A percentile compares a stretch with the other conserved stretches of the same genome.
Evolutionary conservation across 306 rosid species (phyloP).

Genomic region (Glycyrrhiza uralensis): DNA sequence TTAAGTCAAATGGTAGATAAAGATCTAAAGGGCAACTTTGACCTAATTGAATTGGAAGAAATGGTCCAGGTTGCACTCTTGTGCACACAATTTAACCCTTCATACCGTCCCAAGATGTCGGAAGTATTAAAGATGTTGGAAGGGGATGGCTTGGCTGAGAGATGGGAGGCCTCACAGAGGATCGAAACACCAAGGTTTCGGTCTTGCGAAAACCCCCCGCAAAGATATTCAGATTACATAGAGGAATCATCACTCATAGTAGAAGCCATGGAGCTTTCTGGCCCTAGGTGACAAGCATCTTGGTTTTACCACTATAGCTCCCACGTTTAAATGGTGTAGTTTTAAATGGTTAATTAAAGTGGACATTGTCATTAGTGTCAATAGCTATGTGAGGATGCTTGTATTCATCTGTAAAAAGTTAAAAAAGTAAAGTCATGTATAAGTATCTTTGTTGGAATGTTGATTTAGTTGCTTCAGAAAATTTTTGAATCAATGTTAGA

Average conservation of each 20-base stretch:
- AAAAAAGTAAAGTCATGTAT: slow-evolving; percentile 45
- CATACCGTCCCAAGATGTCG: slow-evolving; percentile 89
- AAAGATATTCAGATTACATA: slow-evolving; percentile 80
- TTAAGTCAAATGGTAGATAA: slow-evolving; percentile 82
- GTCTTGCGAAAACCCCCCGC: slow-evolving; percentile 61
- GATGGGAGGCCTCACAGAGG: slow-evolving; percentile 94
- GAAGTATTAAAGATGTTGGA: slow-evolving; percentile 93
- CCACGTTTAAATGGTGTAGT: slow-evolving; percentile 17
- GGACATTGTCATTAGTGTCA: slow-evolving; percentile 40
- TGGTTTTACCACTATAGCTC: slow-evolving; percentile 21
- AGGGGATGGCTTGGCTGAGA: slow-evolving; percentile 96
- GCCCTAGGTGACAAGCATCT: slow-evolving; percentile 76
- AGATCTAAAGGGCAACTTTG: slow-evolving; percentile 68
- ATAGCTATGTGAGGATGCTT: slow-evolving; percentile 53
- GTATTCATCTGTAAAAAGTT: slow-evolving; percentile 57
- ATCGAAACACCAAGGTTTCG: slow-evolving; percentile 69
- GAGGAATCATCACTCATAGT: slow-evolving; percentile 89
- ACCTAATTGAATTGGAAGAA: slow-evolving; percentile 78
- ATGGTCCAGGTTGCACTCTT: slow-evolving; percentile 94
- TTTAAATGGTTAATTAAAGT: slow-evolving; percentile 26
- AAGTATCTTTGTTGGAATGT: slow-evolving; percentile 37
- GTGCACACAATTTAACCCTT: slow-evolving; percentile 89
- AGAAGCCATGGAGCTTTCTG: slow-evolving; percentile 99
- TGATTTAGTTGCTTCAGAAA: slow-evolving; percentile 30
- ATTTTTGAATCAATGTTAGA: slow-evolving; percentile 25